Percentiles rank a stretch among this genome's conserved stretches.
phyloP scores from a whole-genome alignment of 331 rosid genomes.

The Saraca asoca region DNA sequence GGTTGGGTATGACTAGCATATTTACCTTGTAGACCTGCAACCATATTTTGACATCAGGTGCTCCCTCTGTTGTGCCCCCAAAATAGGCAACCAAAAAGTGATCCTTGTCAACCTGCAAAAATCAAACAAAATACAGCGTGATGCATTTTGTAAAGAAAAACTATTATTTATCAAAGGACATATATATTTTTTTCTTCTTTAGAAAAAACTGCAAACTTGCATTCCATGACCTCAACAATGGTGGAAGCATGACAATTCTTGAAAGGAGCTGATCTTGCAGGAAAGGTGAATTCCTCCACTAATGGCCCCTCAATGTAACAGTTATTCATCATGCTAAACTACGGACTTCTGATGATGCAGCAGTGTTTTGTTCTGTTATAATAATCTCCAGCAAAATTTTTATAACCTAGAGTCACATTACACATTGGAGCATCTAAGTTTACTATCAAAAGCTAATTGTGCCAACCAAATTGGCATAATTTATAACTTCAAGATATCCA shows the following conservation, averaged over 20 bases:
- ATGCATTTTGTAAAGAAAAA: conserved; percentile 2
- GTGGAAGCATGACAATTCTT: conserved; percentile 86
- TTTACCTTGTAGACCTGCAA: conserved; percentile 71
- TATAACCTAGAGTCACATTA: conserved; percentile 1
- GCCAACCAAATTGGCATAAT: background rate
- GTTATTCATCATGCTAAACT: conserved; percentile 41
- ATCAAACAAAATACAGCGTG: conserved; percentile 24
- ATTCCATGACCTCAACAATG: conserved; percentile 74
- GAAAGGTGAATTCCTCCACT: conserved; percentile 64
- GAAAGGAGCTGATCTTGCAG: conserved; percentile 68
- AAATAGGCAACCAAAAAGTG: conserved; percentile 78
- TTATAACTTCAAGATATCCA: no score
- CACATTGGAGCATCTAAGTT: background rate
- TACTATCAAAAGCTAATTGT: background rate
- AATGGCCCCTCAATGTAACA: conserved; percentile 47
- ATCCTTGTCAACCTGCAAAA: conserved; percentile 63
- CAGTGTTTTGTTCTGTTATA: background rate
- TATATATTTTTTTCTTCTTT: background rate
- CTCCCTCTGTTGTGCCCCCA: conserved; percentile 75
- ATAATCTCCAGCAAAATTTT: conserved; percentile 48
- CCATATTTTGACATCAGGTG: conserved; percentile 91
- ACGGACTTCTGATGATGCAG: conserved; percentile 26
- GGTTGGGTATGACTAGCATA: background rate
- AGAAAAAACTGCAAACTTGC: background rate
- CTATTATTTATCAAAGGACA: background rate